Evolutionary conservation across 345 rosid species (phyloP).

Genomic region (Balakata baccata): DNA sequence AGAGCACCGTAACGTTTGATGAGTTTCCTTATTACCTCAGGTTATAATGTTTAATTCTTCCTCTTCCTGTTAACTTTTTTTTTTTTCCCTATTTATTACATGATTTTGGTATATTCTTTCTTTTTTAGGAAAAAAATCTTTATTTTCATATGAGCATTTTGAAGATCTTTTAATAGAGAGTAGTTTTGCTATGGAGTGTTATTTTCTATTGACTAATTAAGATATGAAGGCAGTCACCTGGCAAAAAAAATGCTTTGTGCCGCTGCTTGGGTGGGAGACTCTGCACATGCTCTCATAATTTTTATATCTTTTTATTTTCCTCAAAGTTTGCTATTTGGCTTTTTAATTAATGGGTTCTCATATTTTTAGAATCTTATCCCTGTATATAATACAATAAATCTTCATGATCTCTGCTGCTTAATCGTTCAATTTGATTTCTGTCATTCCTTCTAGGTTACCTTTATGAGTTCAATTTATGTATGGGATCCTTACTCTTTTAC

Average conservation of each 20-base stretch:
- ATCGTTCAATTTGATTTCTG: neutral
- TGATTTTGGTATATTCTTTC: neutral
- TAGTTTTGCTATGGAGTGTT: neutral
- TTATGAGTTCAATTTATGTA: neutral
- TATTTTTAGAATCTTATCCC: neutral
- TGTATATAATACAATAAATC: neutral
- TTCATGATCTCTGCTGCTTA: constrained; percentile 9
- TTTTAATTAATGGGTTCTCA: neutral
- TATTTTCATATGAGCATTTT: neutral
- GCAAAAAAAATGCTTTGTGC: constrained; percentile 15
- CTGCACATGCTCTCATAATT: constrained; percentile 24
- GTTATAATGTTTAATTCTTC: constrained; percentile 25
- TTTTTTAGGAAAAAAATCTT: neutral
- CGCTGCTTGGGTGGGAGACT: constrained; percentile 7
- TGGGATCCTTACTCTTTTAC: constrained; percentile 2
- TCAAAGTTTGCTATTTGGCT: neutral
- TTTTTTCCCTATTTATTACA: neutral
- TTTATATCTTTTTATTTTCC: neutral
- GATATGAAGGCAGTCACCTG: constrained; percentile 12
- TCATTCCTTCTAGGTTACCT: neutral
- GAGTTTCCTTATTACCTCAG: constrained; percentile 90
- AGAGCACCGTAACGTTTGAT: constrained; percentile 57
- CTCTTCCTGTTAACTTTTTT: too few species aligned
- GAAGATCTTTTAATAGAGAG: constrained; percentile 4
- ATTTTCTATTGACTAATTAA: neutral